These are phyloP conservation scores for Actinomucor elegans DNA, from an alignment of 371 early-diverging fungal genomes.

Conservation along the genomic window DNA sequence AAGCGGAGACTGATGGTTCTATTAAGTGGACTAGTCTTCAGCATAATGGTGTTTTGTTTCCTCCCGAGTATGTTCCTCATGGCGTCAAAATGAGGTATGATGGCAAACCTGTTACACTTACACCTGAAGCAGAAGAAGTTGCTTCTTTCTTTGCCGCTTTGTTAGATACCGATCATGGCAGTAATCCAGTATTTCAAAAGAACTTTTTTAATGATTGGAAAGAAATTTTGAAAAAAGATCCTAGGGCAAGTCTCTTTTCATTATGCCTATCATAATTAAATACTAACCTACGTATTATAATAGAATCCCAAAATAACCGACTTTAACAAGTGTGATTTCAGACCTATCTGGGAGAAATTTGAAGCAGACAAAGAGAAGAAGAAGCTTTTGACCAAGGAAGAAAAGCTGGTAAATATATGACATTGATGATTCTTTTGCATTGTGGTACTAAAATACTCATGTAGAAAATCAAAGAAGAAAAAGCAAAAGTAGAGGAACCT, in stretches of 20 bases:
- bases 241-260: constrained; percentile 50
- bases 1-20: constrained; percentile 47
- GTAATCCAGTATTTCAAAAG: constrained; percentile 80
- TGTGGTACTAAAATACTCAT: not conserved
- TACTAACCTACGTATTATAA: not conserved
- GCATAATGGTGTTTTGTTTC: constrained; percentile 91
- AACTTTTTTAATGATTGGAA: constrained; percentile 94
- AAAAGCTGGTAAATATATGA: constrained; percentile 64
- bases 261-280: too few relatives aligned
- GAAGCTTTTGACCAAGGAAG: constrained; percentile 87
- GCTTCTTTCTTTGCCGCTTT: constrained; percentile 93
- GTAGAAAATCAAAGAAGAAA: constrained; percentile 73
- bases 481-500: constrained; percentile 66
- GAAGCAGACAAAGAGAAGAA: constrained; percentile 75
- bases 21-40: constrained; percentile 86
- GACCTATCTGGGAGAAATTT: constrained; percentile 81
- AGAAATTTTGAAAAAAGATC: constrained; percentile 60
- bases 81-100: constrained; percentile 87
- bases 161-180: constrained; percentile 81
- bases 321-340: constrained; percentile 89
- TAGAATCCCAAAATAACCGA: constrained; percentile 64
- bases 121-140: constrained; percentile 90
- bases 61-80: constrained; percentile 92
- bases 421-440: not conserved
- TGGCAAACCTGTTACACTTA: constrained; percentile 71